Evolutionary conservation across 495 filamentous ascomycete genomes (phyloP).

Genomic region (Antarctomyces pellizariae): DNA sequence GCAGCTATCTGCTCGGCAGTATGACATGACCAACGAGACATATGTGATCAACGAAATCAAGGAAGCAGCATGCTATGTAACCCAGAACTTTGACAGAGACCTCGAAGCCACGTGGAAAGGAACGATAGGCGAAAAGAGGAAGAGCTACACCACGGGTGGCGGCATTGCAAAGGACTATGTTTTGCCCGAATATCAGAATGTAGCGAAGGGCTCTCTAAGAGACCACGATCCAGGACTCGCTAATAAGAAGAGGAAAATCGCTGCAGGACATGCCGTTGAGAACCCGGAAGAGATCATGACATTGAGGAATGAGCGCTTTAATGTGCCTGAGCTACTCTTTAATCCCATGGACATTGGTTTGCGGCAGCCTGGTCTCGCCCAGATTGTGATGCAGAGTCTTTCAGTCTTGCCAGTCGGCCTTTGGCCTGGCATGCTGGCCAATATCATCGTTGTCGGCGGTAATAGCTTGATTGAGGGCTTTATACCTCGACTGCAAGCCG

Average conservation of each 20-base stretch:
- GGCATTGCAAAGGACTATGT: slow-evolving; percentile 84
- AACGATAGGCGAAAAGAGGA: slow-evolving; percentile 26
- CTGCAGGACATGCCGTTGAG: slow-evolving; percentile 26
- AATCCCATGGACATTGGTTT: slow-evolving; percentile 69
- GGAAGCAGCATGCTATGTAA: slow-evolving; percentile 70
- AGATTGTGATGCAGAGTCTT: slow-evolving; percentile 59
- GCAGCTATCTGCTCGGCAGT: slow-evolving; percentile 70
- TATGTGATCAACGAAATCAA: slow-evolving; percentile 92
- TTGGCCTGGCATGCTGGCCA: slow-evolving; percentile 59
- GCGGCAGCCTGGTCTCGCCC: slow-evolving; percentile 60
- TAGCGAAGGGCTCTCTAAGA: slow-evolving; percentile 45
- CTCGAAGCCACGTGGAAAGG: slow-evolving; percentile 71
- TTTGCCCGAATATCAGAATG: slow-evolving; percentile 68
- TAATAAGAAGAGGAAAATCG: slow-evolving; percentile 32
- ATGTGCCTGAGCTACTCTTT: slow-evolving; percentile 78
- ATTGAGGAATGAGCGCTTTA: slow-evolving; percentile 76
- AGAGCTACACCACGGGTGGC: slow-evolving; percentile 19
- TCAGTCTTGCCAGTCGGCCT: slow-evolving; percentile 50
- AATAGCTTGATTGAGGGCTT: slow-evolving; percentile 64
- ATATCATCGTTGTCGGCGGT: slow-evolving; percentile 75
- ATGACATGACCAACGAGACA: slow-evolving; percentile 82
- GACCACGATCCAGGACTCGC: slow-evolving; percentile 43
- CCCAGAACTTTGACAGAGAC: slow-evolving; percentile 50
- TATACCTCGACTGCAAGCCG: slow-evolving; percentile 55
- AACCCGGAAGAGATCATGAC: slow-evolving; percentile 64